phyloP scores from a whole-genome alignment of 176 grass and related monocot species.

The Triticum dicoccoides region DNA sequence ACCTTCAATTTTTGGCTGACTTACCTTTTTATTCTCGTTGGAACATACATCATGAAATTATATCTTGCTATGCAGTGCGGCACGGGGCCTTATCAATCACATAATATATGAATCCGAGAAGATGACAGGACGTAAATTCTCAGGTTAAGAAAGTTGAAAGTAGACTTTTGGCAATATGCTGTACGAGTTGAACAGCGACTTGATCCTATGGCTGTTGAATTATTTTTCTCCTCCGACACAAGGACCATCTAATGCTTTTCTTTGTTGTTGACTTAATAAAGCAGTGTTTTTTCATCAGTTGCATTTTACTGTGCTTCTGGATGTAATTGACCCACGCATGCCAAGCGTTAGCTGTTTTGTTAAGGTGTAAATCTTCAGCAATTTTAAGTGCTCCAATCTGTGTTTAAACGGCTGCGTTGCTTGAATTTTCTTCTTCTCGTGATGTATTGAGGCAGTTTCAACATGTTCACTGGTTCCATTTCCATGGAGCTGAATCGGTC shows the following conservation, averaged over 20 bases:
- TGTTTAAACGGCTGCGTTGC: background rate
- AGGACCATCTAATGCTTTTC: conserved; percentile 11
- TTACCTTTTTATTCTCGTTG: conserved; percentile 7
- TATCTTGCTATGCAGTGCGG: conserved; percentile 66
- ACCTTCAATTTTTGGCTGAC: conserved; percentile 4
- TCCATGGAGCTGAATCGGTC: background rate
- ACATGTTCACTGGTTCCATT: background rate
- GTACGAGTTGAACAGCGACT: conserved; percentile 18
- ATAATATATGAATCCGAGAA: conserved; percentile 85
- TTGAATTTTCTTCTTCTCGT: background rate
- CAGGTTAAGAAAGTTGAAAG: conserved; percentile 42
- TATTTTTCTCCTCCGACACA: background rate
- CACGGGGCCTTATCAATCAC: conserved; percentile 96
- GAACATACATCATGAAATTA: conserved; percentile 22
- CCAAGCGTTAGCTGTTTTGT: background rate
- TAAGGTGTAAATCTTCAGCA: background rate
- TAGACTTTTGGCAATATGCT: background rate
- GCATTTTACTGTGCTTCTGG: background rate
- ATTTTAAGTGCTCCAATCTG: conserved; percentile 1
- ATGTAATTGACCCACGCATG: background rate
- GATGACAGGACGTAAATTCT: conserved; percentile 74
- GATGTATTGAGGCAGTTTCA: background rate
- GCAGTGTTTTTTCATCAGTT: conserved; percentile 21
- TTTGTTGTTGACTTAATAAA: conserved; percentile 15
- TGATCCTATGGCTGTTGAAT: conserved; percentile 16